Percentiles rank a stretch among this genome's conserved stretches.
These are phyloP conservation scores for Neckera pumila DNA, from an alignment of 225 moss, liverwort and hornwort species.

Conservation along the genomic window DNA sequence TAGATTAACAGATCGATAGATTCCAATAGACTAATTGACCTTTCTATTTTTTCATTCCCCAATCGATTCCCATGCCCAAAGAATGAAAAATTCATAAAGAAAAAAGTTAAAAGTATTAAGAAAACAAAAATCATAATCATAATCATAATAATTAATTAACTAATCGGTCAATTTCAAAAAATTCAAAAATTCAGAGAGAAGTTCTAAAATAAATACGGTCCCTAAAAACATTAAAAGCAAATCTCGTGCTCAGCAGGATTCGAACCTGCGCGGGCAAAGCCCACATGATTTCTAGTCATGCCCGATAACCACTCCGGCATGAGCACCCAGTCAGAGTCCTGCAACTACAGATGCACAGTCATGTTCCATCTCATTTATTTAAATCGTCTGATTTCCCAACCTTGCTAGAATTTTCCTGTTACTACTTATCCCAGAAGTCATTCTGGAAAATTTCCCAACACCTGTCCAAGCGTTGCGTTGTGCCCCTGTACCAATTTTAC, in stretches of 20 bases:
- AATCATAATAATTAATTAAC: too few species aligned
- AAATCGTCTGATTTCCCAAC: too few species aligned
- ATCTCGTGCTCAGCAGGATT: constrained; percentile 58
- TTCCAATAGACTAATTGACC: background rate
- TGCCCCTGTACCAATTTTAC: background rate
- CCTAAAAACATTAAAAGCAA: too few species aligned
- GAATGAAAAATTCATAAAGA: background rate
- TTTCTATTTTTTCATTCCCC: background rate
- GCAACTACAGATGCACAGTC: too few species aligned
- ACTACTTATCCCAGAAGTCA: too few species aligned
- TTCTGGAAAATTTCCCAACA: background rate
- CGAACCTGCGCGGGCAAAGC: constrained; percentile 80
- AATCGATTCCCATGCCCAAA: background rate
- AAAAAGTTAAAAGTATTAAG: too few species aligned
- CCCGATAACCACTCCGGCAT: constrained; percentile 95
- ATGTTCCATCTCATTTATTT: background rate
- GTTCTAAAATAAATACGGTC: too few species aligned
- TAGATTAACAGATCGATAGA: too few species aligned
- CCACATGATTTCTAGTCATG: constrained; percentile 90
- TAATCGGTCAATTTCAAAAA: background rate
- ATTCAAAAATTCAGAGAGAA: too few species aligned
- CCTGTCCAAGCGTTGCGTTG: background rate
- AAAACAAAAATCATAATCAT: too few species aligned
- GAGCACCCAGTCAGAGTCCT: background rate
- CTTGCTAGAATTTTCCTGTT: too few species aligned